Conservation (phyloP, 352 stramenopile species). For the Thalassiosira exigua region DNA sequence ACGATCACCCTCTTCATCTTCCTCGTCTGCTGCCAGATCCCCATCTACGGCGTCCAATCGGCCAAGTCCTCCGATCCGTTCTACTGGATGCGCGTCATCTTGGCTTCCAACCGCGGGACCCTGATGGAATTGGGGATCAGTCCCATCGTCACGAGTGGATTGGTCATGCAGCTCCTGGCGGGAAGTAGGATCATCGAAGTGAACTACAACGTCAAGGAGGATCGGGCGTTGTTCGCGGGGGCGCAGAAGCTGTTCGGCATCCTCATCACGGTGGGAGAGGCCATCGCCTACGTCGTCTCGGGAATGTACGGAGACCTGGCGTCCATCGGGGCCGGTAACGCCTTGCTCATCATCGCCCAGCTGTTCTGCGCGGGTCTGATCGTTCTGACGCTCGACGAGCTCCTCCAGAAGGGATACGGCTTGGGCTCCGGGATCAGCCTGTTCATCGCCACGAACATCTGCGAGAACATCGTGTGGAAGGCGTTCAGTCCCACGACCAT, state of each 20-base stretch:
- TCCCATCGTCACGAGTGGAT: conserved; percentile 97
- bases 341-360: conserved; percentile 98
- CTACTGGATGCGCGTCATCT: conserved; percentile 99
- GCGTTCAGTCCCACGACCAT: conserved; percentile 99
- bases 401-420: conserved; percentile 99
- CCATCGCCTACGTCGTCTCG: conserved; percentile 98
- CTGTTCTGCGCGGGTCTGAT: conserved; percentile 98
- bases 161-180: conserved; percentile 99
- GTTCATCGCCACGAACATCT: conserved; percentile 99
- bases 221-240: conserved; percentile 96
- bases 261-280: conserved; percentile 98
- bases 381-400: conserved; percentile 98
- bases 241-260: conserved; percentile 99
- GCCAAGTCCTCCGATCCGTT: conserved; percentile 98
- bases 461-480: conserved; percentile 99
- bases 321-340: conserved; percentile 98
- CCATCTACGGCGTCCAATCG: conserved; percentile 98
- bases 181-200: conserved; percentile 99
- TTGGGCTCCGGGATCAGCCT: conserved; percentile 98
- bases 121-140: conserved; percentile 99
- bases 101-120: conserved; percentile 97
- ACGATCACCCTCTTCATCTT: conserved; percentile 99
- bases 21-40: conserved; percentile 99
- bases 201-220: conserved; percentile 98
- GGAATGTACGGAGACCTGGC: conserved; percentile 99